Base-by-base conservation (phyloP, 495 filamentous ascomycete species). In the Gamarada debralockiae region DNA sequence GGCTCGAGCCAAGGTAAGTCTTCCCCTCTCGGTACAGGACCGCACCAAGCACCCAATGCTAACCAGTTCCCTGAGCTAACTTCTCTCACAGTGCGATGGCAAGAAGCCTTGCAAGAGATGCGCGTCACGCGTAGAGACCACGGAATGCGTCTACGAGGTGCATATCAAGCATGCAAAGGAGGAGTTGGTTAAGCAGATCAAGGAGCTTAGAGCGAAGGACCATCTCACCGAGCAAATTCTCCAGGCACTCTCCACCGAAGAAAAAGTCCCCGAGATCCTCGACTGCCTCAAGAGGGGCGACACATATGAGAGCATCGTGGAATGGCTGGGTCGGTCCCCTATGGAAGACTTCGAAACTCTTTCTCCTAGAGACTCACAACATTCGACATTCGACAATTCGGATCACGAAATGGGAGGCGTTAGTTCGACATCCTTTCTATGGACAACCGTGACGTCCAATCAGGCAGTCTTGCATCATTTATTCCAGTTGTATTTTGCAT, bases 21-120 rank as follows among this genome's bases (percentile, higher is more conserved):
- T 5, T 55, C 15, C 14, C 52, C 40, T 5, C 27, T 21, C 1
- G n/a, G n/a, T n/a, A n/a, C 27, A 29, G 27, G 27, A 10, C 27
- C 27, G 27, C 27, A 10, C 15, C 38, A 29, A 27, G 49, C n/a
- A 45, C 33, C 23, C 20, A 23, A 13, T 50, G 21, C 92, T 87
- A 50, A 92, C 96, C 67, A 88, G 86, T 49, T 91, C 66, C 91
- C 96, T 70, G 83, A 95, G 34, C 53, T 24, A 12, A 53, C 27
- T 21, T 34, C 17, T 46, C 24, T 46, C 25, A 4, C 34, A 64
- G 58, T 64, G 61, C 36, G 61, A 64, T 48, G 61, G 58, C 14
- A 46, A 54, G 36, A 56, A 52, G 45, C 57, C 61, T 24, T 61
- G 61, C 47, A 56, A 57, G 21, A 58, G 57, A 44, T 64, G 61